A percentile compares a stretch with the other conserved stretches of the same genome.
Evolutionary conservation across 2,329 filamentous ascomycete genomes (phyloP).

Genomic region (Colletotrichum euphorbiae): DNA sequence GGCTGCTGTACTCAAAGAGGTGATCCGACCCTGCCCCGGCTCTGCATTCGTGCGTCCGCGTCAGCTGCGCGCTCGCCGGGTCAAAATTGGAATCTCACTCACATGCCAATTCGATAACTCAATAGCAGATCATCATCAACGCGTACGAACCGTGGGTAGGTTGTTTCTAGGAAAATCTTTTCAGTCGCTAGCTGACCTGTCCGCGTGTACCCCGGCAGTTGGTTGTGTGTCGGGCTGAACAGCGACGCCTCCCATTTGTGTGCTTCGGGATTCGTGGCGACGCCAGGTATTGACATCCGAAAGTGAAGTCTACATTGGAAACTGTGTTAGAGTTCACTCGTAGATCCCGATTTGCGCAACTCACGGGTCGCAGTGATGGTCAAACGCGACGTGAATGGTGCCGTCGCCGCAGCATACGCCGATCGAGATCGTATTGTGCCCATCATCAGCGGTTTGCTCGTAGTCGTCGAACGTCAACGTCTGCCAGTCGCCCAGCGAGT

Average conservation of each 20-base stretch:
- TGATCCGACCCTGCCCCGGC: conserved; percentile 36
- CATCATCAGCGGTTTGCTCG: conserved; percentile 36
- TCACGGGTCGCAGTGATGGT: conserved; percentile 38
- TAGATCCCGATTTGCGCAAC: background rate
- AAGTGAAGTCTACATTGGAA: conserved; percentile 13
- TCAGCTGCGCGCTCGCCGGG: background rate
- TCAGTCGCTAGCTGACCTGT: conserved; percentile 31
- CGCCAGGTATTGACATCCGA: conserved; percentile 31
- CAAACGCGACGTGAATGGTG: conserved; percentile 33
- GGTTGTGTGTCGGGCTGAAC: conserved; percentile 35
- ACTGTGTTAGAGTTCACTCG: no score
- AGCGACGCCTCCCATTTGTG: conserved; percentile 25
- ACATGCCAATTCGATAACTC: conserved; percentile 38
- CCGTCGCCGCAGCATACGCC: conserved; percentile 29
- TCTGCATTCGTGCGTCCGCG: conserved; percentile 14
- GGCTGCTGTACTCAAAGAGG: conserved; percentile 29
- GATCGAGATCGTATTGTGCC: conserved; percentile 38
- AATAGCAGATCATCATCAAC: conserved; percentile 28
- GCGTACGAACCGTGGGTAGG: conserved; percentile 28
- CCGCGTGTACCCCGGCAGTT: conserved; percentile 31
- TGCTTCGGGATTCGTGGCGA: conserved; percentile 19
- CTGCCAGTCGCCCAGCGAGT: conserved; percentile 16
- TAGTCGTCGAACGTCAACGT: conserved; percentile 30
- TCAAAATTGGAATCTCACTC: conserved; percentile 1
- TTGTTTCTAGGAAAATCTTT: conserved; percentile 36